Base-by-base conservation (phyloP, 73 alveolate species). In the Tetrahymena borealis region DNA sequence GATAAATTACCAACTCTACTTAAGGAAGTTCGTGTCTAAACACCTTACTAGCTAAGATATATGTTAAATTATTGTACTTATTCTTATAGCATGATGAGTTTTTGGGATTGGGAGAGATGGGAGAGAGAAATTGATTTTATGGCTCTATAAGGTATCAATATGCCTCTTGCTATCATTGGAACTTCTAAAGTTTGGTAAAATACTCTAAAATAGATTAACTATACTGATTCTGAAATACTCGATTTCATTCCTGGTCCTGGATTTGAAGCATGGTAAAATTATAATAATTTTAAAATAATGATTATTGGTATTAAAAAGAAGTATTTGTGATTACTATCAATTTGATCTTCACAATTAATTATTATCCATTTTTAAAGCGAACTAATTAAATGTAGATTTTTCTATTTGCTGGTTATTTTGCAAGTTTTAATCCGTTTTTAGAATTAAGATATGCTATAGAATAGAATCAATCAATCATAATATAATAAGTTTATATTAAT, bases 101-200 rank as follows among this genome's bases (percentile, higher is more conserved):
- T 60, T 60, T 94, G 96, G 96, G 94, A 94, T 91, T 94, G 96
- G 96, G 15, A 94, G 77, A 94, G 96, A 91, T 94, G 96, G 96
- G 96, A 94, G 93, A 94, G 96, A 94, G 96, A 94, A 94, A 94
- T 94, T 9, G 96, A 94, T 91, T 94, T 92, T 92, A 94, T 94
- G 96, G 96, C 96, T 91, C 39, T 94, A 36, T 91, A 94, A 91
- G 96, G 96, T 79, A 91, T 94, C 79, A 94, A 94, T 78, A 91
- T 94, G 78, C 96, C 96, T 94, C 93, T 94, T 77, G 96, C 96
- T 90, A 91, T 94, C 40, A 90, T 94, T 43, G 96, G 96, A 1
- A 79, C 93, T 79, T 94, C 92, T 91, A 91, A 94, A 91, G 94
- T 94, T 4, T 79, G 95, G 90, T 41, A 94, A 94, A 94, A 94